phyloP scores from a whole-genome alignment of 495 filamentous ascomycete species.

The Articulospora tetracladia region DNA sequence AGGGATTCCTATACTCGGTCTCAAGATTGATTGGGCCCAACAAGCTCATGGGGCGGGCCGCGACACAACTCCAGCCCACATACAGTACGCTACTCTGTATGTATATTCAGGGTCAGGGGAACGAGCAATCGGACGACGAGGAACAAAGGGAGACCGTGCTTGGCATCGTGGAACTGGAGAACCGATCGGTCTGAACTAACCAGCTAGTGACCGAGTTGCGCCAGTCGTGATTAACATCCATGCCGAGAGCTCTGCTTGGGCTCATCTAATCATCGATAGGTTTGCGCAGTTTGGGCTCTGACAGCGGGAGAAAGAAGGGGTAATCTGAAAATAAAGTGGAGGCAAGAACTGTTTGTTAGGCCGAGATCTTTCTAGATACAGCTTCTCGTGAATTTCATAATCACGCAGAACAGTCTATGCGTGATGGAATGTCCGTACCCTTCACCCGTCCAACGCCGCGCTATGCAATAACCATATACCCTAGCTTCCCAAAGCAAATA shows the following conservation, averaged over 20 bases:
- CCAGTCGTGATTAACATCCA: too few relatives aligned
- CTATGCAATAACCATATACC: constrained; percentile 10
- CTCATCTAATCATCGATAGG: neutral
- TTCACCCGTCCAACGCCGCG: constrained; percentile 9
- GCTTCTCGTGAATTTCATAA: too few relatives aligned
- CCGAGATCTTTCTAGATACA: neutral
- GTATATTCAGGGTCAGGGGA: neutral
- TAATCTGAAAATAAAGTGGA: neutral
- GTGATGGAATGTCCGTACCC: too few relatives aligned
- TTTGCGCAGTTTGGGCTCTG: neutral
- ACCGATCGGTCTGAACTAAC: too few relatives aligned
- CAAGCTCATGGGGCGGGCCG: neutral
- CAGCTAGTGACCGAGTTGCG: too few relatives aligned
- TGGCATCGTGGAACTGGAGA: neutral
- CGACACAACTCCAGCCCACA: neutral
- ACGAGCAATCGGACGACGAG: too few relatives aligned
- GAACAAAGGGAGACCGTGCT: neutral
- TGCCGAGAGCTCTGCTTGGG: too few relatives aligned
- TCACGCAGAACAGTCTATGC: too few relatives aligned
- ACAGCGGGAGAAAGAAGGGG: neutral
- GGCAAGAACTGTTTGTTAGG: neutral
- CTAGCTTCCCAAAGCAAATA: neutral
- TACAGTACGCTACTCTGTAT: too few relatives aligned
- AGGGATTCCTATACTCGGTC: constrained; percentile 1
- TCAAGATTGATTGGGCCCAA: neutral